Percentiles rank a stretch among this genome's conserved stretches.
Evolutionary conservation across 306 rosid species (phyloP).

Genomic region (Arachis stenosperma): DNA sequence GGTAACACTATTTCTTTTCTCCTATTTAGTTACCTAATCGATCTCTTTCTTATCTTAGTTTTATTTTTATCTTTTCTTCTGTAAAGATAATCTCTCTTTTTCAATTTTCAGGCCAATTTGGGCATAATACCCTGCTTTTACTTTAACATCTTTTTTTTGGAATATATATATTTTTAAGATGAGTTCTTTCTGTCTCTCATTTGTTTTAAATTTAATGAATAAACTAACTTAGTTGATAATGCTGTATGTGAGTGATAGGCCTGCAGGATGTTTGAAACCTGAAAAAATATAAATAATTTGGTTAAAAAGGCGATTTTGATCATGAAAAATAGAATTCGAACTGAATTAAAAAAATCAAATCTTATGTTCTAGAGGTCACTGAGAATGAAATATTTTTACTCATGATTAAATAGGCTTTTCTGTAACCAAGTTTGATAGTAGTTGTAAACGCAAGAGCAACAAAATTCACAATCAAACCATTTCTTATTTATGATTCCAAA

Average conservation of each 20-base stretch:
- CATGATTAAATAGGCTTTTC: background rate
- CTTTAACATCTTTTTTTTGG: too few species aligned
- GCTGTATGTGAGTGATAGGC: background rate
- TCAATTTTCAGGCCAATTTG: too few species aligned
- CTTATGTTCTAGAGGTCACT: background rate
- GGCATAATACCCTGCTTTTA: too few species aligned
- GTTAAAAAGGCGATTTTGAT: too few species aligned
- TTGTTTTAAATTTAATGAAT: background rate
- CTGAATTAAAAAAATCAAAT: background rate
- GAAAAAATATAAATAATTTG: too few species aligned
- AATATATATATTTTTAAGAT: background rate
- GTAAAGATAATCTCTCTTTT: too few species aligned
- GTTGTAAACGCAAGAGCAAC: background rate
- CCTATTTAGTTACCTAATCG: background rate
- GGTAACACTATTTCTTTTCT: constrained; percentile 23
- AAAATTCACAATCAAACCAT: background rate
- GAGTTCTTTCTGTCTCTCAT: background rate
- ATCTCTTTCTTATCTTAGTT: background rate
- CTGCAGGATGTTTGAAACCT: background rate
- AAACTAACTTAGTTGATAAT: background rate
- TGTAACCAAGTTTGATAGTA: background rate
- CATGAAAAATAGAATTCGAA: too few species aligned
- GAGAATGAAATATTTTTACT: background rate
- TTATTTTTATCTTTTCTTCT: too few species aligned
- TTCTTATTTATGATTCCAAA: background rate